These are phyloP conservation scores for Aurantiochytrium sp. DNA, from an alignment of 108 stramenopile genomes.

Conservation along the genomic window DNA sequence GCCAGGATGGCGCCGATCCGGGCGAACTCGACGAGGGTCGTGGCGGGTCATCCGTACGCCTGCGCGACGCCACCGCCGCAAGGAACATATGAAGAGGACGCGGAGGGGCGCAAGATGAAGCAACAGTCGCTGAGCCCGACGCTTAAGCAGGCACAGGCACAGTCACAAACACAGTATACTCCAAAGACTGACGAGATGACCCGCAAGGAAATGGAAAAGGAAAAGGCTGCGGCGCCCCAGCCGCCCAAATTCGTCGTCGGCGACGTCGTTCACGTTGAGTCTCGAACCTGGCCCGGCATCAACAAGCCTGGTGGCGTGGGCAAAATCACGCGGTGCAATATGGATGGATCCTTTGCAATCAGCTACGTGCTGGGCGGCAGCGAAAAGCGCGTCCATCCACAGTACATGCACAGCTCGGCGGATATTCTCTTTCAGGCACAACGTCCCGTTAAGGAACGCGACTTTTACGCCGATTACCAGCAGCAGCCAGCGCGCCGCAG, in stretches of 20 bases:
- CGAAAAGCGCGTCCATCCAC: neutral
- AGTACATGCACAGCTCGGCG: neutral
- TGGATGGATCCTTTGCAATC: neutral
- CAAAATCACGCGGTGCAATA: neutral
- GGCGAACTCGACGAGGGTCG: neutral
- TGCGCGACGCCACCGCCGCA: neutral
- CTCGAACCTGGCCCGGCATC: neutral
- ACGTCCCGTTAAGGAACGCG: neutral
- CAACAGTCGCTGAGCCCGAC: neutral
- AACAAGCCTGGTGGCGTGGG: slow-evolving; percentile 7
- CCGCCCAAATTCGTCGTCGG: neutral
- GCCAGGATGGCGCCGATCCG: neutral
- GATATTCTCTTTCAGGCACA: neutral
- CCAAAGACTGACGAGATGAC: neutral
- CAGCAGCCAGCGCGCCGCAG: neutral
- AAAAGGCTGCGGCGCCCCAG: neutral
- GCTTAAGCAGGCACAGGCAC: neutral
- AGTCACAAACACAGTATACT: neutral
- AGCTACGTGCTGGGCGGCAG: neutral
- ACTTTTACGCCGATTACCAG: neutral
- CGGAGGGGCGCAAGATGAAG: neutral
- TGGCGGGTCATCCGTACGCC: neutral
- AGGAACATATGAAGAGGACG: neutral
- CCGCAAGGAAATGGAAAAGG: neutral
- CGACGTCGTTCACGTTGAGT: neutral